Evolutionary conservation across 2,329 filamentous ascomycete genomes (phyloP), one percentile per base, ranked within the genome.

Genomic region (Apiospora marii): DNA sequence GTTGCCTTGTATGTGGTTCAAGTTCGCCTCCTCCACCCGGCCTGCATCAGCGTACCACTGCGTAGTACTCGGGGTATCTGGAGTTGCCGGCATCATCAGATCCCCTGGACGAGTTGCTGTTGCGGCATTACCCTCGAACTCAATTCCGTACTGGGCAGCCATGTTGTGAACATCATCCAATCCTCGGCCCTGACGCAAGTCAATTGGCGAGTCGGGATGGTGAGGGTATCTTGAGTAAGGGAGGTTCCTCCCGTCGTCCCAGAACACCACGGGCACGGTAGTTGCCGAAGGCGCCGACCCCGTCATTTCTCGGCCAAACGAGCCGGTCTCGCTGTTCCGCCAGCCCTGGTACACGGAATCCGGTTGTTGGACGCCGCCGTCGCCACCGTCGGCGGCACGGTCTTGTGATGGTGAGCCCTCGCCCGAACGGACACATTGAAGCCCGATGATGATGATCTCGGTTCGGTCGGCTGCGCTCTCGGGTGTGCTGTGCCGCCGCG

Each of bases 361-460:
- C 4, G 58, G 58, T 14, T 41, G 58, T 7, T 64, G 58, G 19
- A 64, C 34, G 10, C 8, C 34, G 19, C 19, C 53, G n/a, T 12
- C 16, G 48, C 48, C 48, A 7, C 22, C 27, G 16, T 19, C 30
- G 19, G 13, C 53, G 30, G 16, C 14, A 22, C 7, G 4, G 19
- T 14, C 19, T 41, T n/a, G 30, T 41, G 37, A 7, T 30, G 27
- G 27, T 30, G 27, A 30, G 19, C 10, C 2, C 19, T 64, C 34
- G 27, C 27, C 4, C 27, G 27, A 34, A 10, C 14, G 53, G 53
- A 3, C 14, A 5, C 58, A 64, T 14, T 64, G 58, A 13, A 64
- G 58, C 34, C 58, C 58, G 14, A 64, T 64, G 58, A 64, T 22
- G 10, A 64, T 64, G 30, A 64, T 41, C 30, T 64, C 58, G 34